phyloP scores from a whole-genome alignment of 306 rosid species.

The Crataegus laevigata region DNA sequence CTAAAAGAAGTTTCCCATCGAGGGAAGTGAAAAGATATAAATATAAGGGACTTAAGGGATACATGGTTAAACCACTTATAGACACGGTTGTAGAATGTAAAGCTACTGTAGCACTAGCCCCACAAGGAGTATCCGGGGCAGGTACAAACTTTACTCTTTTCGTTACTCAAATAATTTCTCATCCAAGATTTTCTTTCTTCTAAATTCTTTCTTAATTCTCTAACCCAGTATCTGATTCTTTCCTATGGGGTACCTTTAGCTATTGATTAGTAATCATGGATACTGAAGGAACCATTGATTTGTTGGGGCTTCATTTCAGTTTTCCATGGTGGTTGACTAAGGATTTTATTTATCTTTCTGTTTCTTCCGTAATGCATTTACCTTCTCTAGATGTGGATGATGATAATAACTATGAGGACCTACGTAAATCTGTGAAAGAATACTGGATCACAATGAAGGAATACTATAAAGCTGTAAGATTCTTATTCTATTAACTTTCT shows the following conservation, averaged over 20 bases:
- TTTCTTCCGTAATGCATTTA: neutral
- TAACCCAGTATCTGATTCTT: neutral
- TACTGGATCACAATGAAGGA: slow-evolving; percentile 34
- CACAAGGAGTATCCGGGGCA: slow-evolving; percentile 12
- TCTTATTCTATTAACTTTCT: neutral
- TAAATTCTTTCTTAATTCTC: neutral
- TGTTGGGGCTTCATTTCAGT: neutral
- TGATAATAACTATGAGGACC: slow-evolving; percentile 25
- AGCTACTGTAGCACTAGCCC: neutral
- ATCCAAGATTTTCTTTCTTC: neutral
- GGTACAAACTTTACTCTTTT: slow-evolving; percentile 12
- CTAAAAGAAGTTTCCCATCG: slow-evolving; percentile 7
- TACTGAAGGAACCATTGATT: too few species aligned
- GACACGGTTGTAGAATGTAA: slow-evolving; percentile 1
- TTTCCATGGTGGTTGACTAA: neutral
- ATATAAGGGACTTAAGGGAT: neutral
- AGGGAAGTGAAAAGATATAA: slow-evolving; percentile 2
- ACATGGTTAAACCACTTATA: slow-evolving; percentile 5
- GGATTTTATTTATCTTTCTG: neutral
- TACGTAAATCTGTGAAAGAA: slow-evolving; percentile 30
- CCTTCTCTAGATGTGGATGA: slow-evolving; percentile 14
- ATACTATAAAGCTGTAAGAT: slow-evolving; percentile 34
- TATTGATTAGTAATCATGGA: neutral
- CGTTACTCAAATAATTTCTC: neutral
- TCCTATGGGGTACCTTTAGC: neutral